Evolutionary conservation across 2,329 filamentous ascomycete species (phyloP), one percentile per base, ranked within the genome.

Genomic region (Byssochlamys sp.): DNA sequence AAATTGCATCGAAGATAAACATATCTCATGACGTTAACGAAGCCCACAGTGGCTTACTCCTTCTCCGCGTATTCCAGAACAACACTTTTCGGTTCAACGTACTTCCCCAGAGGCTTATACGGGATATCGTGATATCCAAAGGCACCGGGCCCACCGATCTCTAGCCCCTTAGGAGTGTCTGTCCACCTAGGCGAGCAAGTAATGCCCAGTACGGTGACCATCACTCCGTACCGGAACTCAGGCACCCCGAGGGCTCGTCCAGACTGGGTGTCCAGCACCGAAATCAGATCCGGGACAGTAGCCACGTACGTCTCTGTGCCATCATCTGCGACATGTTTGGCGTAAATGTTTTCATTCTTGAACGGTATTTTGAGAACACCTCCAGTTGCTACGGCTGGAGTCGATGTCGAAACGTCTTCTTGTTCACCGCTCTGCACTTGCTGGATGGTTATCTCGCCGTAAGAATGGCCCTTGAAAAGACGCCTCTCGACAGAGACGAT

Each of bases 341-440:
- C 85, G n/a, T 81, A 81, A 51, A 89, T 85, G 64, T 88, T 89
- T 66, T 89, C 85, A 68, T 89, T 89, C 72, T 88, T 88, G 75
- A 88, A 88, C 0, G 85, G 85, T 53, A 89, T 84, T n/a, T 82
- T 85, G 66, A 87, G 71, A 1, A 68, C 72, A 0, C 83, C 83
- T 5, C 65, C 69, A 26, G 50, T 66, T 59, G 67, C 79, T 73
- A 70, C 61, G 6, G 71, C 63, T 2, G 64, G 62, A 10, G 63
- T 61, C 28, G 60, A 56, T 10, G 19, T 54, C 19, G 55, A 56
- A 24, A n/a, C 55, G 19, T 53, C 57, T 71, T 55, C 70, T 63
- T 57, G 75, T 61, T 69, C 68, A 25, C 35, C 27, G 53, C 35
- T 45, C 25, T 48, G 53, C 14, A 55, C 33, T 27, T 55, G 53